Evolutionary conservation across 768 basidiomycete genomes (phyloP).

Genomic region (Phylloporus sp.): DNA sequence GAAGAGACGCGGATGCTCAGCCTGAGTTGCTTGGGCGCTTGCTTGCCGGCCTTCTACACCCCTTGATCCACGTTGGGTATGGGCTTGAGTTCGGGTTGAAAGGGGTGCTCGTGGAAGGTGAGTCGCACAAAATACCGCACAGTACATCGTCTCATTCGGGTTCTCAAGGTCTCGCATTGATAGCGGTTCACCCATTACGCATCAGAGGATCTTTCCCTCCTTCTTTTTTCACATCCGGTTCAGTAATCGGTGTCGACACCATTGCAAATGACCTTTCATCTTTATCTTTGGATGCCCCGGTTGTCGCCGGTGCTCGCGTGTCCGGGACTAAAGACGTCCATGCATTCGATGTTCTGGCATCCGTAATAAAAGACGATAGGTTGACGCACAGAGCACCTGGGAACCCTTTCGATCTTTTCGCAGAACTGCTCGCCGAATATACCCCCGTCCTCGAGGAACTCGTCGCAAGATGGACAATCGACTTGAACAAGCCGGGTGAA

Average conservation of each 20-base stretch:
- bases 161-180: constrained; percentile 22
- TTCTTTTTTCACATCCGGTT: constrained; percentile 7
- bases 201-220: constrained; percentile 31
- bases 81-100: constrained; percentile 61
- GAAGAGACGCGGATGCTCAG: constrained; percentile 19
- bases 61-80: constrained; percentile 59
- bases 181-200: constrained; percentile 30
- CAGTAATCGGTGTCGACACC: not conserved
- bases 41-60: constrained; percentile 49
- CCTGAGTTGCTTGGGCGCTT: constrained; percentile 56
- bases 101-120: constrained; percentile 63
- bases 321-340: constrained; percentile 14
- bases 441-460: constrained; percentile 6
- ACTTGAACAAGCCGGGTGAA: constrained; percentile 33
- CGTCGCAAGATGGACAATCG: constrained; percentile 42
- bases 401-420: constrained; percentile 23
- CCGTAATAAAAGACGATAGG: constrained; percentile 46
- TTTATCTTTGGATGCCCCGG: constrained; percentile 3
- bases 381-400: constrained; percentile 15
- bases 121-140: not conserved
- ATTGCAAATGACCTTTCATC: constrained; percentile 6
- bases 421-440: not conserved
- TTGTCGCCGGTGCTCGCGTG: not conserved
- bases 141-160: too few relatives aligned
- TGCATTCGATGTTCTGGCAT: constrained; percentile 50